phyloP scores from a whole-genome alignment of 208 protist species.

The Histomonas meleagridis region DNA sequence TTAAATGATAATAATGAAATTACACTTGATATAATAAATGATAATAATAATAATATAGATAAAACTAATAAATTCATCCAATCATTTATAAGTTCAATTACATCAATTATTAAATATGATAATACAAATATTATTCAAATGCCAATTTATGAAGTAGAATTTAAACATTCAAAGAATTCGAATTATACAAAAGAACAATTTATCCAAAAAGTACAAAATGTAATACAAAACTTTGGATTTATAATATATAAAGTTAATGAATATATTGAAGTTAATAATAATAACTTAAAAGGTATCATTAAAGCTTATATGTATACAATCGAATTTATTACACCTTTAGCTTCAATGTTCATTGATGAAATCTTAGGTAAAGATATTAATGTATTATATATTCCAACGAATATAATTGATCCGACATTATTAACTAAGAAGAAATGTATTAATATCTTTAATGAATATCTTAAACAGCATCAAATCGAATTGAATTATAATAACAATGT shows the following conservation, averaged over 20 bases:
- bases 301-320: neutral
- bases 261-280: neutral
- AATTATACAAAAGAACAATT: no score
- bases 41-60: no score
- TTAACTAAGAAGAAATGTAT: neutral
- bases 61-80: no score
- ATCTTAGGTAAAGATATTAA: neutral
- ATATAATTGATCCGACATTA: neutral
- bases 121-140: no score
- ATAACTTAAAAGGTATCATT: neutral
- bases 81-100: no score
- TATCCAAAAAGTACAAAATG: no score
- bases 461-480: neutral
- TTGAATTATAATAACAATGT: neutral
- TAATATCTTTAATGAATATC: neutral
- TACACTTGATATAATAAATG: no score
- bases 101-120: no score
- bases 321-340: neutral
- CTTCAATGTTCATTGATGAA: neutral
- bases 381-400: neutral
- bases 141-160: no score
- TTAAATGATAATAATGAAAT: no score
- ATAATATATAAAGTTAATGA: neutral
- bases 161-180: no score
- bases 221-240: neutral